Conservation (phyloP, 208 protist genomes). For the Wallacemonas sp. region DNA sequence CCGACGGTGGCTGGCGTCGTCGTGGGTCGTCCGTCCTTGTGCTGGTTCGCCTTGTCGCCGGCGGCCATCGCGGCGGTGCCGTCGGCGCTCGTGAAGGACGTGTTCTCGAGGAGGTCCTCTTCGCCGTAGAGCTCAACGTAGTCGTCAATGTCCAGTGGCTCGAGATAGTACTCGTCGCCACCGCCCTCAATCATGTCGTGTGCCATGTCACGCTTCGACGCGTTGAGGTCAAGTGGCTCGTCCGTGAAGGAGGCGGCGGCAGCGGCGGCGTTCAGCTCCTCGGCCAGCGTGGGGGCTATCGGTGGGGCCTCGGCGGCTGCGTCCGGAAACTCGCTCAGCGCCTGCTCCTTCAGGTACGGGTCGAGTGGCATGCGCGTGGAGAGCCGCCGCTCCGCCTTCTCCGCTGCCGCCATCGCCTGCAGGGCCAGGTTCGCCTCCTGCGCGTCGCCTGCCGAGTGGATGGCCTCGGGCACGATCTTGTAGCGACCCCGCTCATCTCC, state of each 20-base stretch:
- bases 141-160: conserved; percentile 37
- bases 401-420: conserved; percentile 33
- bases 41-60: background rate
- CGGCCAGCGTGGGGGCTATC: conserved; percentile 2
- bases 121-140: conserved; percentile 22
- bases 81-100: conserved; percentile 33
- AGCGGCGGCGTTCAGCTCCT: background rate
- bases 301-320: background rate
- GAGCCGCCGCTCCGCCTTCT: conserved; percentile 30
- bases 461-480: conserved; percentile 26
- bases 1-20: background rate
- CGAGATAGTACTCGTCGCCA: conserved; percentile 41
- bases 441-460: conserved; percentile 34
- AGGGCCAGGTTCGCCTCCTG: conserved; percentile 38
- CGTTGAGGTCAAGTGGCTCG: background rate
- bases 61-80: background rate
- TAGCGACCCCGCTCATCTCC: conserved; percentile 25
- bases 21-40: background rate
- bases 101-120: conserved; percentile 24
- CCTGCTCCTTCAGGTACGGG: conserved; percentile 21
- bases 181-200: conserved; percentile 14
- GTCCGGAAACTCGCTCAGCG: conserved; percentile 2
- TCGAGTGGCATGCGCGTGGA: conserved; percentile 15
- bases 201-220: background rate
- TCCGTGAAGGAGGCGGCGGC: conserved; percentile 1